A percentile compares a stretch with the other conserved stretches of the same genome.
These are phyloP conservation scores for Adenanthera pavonina DNA, from an alignment of 306 rosid genomes.

Conservation along the genomic window DNA sequence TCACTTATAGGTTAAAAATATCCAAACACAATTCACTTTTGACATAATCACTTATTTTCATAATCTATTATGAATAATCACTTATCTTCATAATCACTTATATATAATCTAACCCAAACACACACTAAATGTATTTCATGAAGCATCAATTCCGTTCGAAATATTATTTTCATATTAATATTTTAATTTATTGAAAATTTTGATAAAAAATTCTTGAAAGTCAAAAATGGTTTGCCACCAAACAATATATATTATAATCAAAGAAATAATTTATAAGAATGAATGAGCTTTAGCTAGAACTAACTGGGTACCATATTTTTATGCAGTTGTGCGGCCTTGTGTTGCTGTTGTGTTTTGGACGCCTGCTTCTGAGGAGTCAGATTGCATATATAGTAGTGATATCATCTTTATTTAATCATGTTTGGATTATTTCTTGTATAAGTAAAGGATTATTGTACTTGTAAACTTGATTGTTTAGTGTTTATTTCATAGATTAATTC, in stretches of 20 bases:
- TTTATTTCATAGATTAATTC: not conserved
- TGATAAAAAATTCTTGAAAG: not conserved
- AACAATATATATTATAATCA: too few relatives aligned
- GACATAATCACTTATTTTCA: too few relatives aligned
- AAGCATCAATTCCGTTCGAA: too few relatives aligned
- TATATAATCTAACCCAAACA: too few relatives aligned
- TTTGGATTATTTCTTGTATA: not conserved
- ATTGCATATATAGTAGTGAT: not conserved
- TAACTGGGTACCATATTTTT: not conserved
- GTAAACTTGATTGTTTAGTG: not conserved
- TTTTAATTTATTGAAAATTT: too few relatives aligned
- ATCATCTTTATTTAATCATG: not conserved
- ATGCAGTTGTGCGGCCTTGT: slow-evolving; percentile 74
- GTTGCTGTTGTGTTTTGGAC: slow-evolving; percentile 83
- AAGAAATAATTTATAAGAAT: too few relatives aligned
- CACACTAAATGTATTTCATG: not conserved
- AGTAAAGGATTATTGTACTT: not conserved
- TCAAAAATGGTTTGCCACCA: not conserved
- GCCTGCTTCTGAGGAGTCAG: slow-evolving; percentile 58
- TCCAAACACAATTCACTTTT: too few relatives aligned
- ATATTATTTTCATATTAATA: too few relatives aligned
- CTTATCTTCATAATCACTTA: too few relatives aligned
- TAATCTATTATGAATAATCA: too few relatives aligned
- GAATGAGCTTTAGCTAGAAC: not conserved
- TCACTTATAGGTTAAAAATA: too few relatives aligned